These are phyloP conservation scores for Leccinellum albellum DNA, from an alignment of 768 basidiomycete genomes.

Conservation along the genomic window DNA sequence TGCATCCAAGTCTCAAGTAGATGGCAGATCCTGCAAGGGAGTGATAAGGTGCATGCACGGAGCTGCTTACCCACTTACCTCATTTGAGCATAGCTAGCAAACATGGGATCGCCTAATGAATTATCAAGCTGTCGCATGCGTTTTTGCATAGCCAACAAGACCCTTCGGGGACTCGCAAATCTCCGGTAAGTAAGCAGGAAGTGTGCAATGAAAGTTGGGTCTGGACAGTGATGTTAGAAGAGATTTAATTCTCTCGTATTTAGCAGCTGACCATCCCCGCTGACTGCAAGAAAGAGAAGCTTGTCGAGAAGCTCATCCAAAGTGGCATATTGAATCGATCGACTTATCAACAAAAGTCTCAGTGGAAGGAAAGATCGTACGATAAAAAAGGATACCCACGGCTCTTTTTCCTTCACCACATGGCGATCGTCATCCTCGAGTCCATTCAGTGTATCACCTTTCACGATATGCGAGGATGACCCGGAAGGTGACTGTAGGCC, in stretches of 20 bases:
- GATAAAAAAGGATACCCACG: slow-evolving; percentile 37
- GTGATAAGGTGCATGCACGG: slow-evolving; percentile 1
- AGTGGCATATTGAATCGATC: slow-evolving; percentile 68
- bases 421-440: slow-evolving; percentile 25
- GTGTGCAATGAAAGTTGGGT: slow-evolving; percentile 71
- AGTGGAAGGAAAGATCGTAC: slow-evolving; percentile 4
- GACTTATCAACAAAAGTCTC: slow-evolving; percentile 28
- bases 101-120: slow-evolving; percentile 74
- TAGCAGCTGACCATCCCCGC: slow-evolving; percentile 65
- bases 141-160: slow-evolving; percentile 86
- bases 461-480: slow-evolving; percentile 10
- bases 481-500: slow-evolving; percentile 18
- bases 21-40: slow-evolving; percentile 61
- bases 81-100: slow-evolving; percentile 87
- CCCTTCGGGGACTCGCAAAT: slow-evolving; percentile 73
- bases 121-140: slow-evolving; percentile 75
- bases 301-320: slow-evolving; percentile 80
- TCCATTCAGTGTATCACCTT: slow-evolving; percentile 14
- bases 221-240: slow-evolving; percentile 36
- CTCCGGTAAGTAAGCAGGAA: slow-evolving; percentile 83
- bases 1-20: slow-evolving; percentile 75
- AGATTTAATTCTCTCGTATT: slow-evolving; percentile 3
- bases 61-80: slow-evolving; percentile 41
- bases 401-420: slow-evolving; percentile 43
- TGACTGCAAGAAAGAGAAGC: slow-evolving; percentile 76